Evolutionary conservation across 2,329 filamentous ascomycete genomes (phyloP).

Genomic region (Periconia macrospinosa): DNA sequence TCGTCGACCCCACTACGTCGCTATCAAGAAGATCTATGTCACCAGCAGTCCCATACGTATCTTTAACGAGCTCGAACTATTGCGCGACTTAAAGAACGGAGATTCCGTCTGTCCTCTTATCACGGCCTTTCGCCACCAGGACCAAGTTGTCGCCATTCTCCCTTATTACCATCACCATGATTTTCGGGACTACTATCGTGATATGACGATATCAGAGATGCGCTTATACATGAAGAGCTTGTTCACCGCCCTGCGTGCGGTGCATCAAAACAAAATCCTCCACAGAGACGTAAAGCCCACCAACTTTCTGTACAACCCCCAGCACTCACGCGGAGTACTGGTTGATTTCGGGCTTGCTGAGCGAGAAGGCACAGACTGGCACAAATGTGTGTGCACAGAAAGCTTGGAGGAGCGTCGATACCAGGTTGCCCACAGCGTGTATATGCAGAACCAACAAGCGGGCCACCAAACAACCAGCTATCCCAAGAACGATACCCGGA

Average conservation of each 20-base stretch:
- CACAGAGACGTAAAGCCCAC: slow-evolving; percentile 98
- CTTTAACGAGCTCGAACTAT: slow-evolving; percentile 91
- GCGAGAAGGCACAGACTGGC: slow-evolving; percentile 67
- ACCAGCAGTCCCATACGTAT: slow-evolving; percentile 93
- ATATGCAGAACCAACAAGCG: slow-evolving; percentile 56
- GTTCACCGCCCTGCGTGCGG: slow-evolving; percentile 80
- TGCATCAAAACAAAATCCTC: slow-evolving; percentile 82
- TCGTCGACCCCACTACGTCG: slow-evolving; percentile 73
- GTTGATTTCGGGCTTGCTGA: slow-evolving; percentile 99
- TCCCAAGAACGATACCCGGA: slow-evolving; percentile 85
- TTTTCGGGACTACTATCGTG: slow-evolving; percentile 91
- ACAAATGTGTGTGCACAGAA: slow-evolving; percentile 81
- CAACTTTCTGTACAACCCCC: slow-evolving; percentile 91
- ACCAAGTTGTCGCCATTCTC: slow-evolving; percentile 92
- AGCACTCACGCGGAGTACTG: slow-evolving; percentile 78
- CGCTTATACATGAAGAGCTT: slow-evolving; percentile 86
- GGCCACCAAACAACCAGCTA: slow-evolving; percentile 62
- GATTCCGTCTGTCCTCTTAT: slow-evolving; percentile 90
- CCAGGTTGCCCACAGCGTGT: slow-evolving; percentile 58
- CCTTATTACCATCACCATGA: slow-evolving; percentile 96
- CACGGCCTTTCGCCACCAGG: slow-evolving; percentile 91
- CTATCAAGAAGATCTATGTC: slow-evolving; percentile 99
- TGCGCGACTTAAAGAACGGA: slow-evolving; percentile 82
- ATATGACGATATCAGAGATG: slow-evolving; percentile 85
- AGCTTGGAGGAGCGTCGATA: slow-evolving; percentile 62